Base-by-base conservation (phyloP, 2,329 filamentous ascomycete genomes). In the Talaromyces sp. region DNA sequence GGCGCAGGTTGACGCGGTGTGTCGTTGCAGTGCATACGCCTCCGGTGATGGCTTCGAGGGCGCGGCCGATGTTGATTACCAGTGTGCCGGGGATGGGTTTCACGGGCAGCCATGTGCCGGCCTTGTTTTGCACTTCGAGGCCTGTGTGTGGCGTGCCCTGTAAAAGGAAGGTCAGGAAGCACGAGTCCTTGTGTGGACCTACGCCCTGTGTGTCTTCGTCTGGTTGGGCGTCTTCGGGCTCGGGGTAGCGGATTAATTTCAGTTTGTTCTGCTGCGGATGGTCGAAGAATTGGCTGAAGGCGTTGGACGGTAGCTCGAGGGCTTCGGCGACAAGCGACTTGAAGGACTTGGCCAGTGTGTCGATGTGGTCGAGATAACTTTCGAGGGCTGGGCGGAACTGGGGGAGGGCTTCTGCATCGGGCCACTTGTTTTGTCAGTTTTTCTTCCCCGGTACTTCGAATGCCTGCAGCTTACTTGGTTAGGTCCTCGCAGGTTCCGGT, bases 81-180 rank as follows among this genome's bases (percentile, higher is more conserved):
- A 81, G 70, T 0, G 79, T 77, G 0, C 74, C 75, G 0, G 73
- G 72, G 4, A 80, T 69, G 1, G 79, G 79, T 24, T 72, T 68
- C 6, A 76, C 79, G 19, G 76, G 67, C 24, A 81, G 71, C 80
- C 79, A 82, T 10, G 70, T 68, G 0, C 79, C 79, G 1, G 72
- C 65, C 59, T 79, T 79, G 62, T 77, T 80, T 54, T 81, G 72
- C 0, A 81, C 80, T 61, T 82, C 77, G 0, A 82, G 73, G 0
- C 80, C 80, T 4, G 73, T 74, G 31, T 74, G 72, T 0, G 72
- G 70, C 2, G 70, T 70, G 41, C 78, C 79, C 62, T 81, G 79
- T 11, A 76, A 74, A 1, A 82, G 70, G 58, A 80, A 79, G 0
- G 79, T 82, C 60, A 81, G 78, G 59, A 78, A 79, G 53, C 79